phyloP scores from a whole-genome alignment of 1,284 basidiomycete genomes.

The Tilletia horrida region DNA sequence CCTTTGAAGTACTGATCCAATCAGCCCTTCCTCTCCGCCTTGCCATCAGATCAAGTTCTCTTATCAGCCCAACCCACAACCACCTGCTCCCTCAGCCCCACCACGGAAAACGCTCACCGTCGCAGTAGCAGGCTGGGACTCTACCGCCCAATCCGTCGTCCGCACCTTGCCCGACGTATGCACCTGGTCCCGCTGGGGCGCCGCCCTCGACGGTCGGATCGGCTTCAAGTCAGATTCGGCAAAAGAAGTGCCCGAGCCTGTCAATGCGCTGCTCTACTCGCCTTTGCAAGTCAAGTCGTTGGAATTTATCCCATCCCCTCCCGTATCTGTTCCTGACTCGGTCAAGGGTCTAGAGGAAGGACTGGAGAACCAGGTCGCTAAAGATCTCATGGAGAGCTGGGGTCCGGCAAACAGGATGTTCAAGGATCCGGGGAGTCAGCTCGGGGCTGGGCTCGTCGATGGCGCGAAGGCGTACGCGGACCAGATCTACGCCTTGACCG shows the following conservation, averaged over 20 bases:
- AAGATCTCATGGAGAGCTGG: background rate
- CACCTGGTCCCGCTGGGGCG: conserved; percentile 8
- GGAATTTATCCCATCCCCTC: background rate
- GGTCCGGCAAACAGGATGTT: background rate
- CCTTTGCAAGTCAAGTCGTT: background rate
- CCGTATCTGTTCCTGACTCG: background rate
- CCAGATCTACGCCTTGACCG: background rate
- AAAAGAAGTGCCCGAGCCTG: background rate
- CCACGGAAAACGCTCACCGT: conserved; percentile 12
- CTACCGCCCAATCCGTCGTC: background rate
- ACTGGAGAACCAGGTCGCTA: background rate
- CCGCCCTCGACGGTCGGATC: background rate
- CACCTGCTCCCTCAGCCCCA: background rate
- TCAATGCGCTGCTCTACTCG: background rate
- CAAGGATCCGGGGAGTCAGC: too few relatives aligned
- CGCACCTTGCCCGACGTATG: background rate
- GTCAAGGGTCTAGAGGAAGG: background rate
- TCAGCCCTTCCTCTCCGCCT: background rate
- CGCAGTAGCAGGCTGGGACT: conserved; percentile 15
- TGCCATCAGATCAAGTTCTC: conserved; percentile 12
- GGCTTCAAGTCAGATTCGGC: background rate
- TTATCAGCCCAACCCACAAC: background rate
- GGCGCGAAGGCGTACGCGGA: background rate
- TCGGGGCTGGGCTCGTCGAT: background rate
- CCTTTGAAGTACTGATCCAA: background rate